Base-by-base conservation (phyloP, 2,329 filamentous ascomycete species). In the Blastomyces emzantsi region DNA sequence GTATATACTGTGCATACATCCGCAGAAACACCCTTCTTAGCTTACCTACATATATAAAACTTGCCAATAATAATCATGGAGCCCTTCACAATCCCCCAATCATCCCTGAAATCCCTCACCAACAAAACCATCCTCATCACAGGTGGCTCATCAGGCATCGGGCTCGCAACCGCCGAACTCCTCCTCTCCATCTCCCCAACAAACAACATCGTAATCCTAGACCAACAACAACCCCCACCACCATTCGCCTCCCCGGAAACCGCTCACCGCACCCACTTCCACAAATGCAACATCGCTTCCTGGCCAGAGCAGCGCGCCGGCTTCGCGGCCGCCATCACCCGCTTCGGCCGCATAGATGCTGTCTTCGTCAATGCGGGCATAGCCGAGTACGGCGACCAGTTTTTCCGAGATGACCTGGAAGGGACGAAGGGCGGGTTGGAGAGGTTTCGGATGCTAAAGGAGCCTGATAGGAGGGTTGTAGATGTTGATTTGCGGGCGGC, bases 351-450 rank as follows among this genome's bases (percentile, higher is more conserved):
- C 11, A 77, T 82, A 52, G 78, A 80, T 62, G 72, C 71, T 49
- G 79, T 82, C 17, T 82, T 80, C 66, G 77, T 81, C 57, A 82
- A 82, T 61, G 80, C 80, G 5, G 80, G 80, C 0, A 77, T 82
- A 30, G 74, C 77, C 36, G 80, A 82, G 66, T 74, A 78, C 59
- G 73, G 73, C 51, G 79, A 82, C 57, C 79, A 81, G 65, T 80
- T 82, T 70, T 82, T 81, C 73, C 76, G 73, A 4, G 78, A 81
- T 60, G 72, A 76, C 9, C 60, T 78, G 5, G 79, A 81, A 60
- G 64, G 52, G 60, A 64, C 47, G 0, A 62, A 73, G 5, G 79
- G 79, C 0, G 52, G 52, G 17, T 11, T 55, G 55, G 36, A 58
- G 33, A 58, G 11, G 55, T 41, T 43, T 22, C 33, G 55, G 1